phyloP scores from a whole-genome alignment of 768 basidiomycete genomes.

The Austroboletus eburneus region DNA sequence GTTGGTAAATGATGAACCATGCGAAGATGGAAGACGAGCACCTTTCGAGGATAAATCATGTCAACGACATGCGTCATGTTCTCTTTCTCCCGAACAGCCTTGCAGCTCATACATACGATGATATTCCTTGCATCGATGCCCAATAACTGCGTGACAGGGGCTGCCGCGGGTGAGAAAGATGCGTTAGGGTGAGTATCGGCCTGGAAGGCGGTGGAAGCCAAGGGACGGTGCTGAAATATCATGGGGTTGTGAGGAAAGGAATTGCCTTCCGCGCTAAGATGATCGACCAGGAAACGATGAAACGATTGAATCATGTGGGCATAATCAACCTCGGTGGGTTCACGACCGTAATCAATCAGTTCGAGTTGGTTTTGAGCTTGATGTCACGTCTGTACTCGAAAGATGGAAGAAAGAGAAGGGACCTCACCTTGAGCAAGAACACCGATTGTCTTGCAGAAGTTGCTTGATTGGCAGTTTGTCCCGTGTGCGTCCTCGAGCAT shows the following conservation, averaged over 20 bases:
- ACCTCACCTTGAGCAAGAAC: constrained; percentile 77
- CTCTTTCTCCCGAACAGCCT: constrained; percentile 66
- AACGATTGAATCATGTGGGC: constrained; percentile 90
- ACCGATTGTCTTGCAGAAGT: constrained; percentile 93
- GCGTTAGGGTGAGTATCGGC: constrained; percentile 15
- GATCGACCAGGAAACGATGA: constrained; percentile 90
- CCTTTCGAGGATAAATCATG: constrained; percentile 82
- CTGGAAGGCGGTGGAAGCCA: constrained; percentile 10
- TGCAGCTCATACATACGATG: constrained; percentile 73
- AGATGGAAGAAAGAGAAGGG: background rate
- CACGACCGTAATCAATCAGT: constrained; percentile 83
- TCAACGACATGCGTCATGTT: constrained; percentile 82
- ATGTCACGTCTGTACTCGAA: background rate
- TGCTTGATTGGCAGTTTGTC: constrained; percentile 93
- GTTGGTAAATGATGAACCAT: background rate
- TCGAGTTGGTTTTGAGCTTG: constrained; percentile 76
- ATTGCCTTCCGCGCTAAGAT: constrained; percentile 72
- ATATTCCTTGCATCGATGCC: constrained; percentile 76
- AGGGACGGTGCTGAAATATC: constrained; percentile 32
- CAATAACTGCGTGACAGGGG: constrained; percentile 82
- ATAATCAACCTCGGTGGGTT: constrained; percentile 70
- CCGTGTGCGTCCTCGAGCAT: constrained; percentile 97
- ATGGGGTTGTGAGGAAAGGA: constrained; percentile 58
- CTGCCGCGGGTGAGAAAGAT: constrained; percentile 39
- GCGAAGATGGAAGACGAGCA: constrained; percentile 27